phyloP scores from a whole-genome alignment of 1,284 basidiomycete species.

The Malassezia arunalokei region DNA sequence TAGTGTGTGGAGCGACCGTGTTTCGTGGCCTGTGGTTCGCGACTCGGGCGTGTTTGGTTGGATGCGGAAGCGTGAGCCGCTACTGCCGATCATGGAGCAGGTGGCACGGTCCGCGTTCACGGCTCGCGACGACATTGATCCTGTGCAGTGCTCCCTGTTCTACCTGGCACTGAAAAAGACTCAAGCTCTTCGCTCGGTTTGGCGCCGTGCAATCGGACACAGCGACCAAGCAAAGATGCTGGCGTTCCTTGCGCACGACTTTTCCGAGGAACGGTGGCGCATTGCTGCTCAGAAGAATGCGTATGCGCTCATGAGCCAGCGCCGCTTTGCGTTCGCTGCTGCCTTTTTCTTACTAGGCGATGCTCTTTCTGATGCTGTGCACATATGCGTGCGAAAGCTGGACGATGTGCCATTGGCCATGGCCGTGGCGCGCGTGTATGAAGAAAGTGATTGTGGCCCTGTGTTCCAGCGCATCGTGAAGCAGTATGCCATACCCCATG shows the following conservation, averaged over 20 bases:
- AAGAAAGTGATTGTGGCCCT: conserved; percentile 62
- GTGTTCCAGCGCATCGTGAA: conserved; percentile 61
- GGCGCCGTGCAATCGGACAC: conserved; percentile 89
- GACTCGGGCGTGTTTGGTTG: conserved; percentile 9
- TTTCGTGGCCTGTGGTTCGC: background rate
- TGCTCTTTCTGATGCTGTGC: conserved; percentile 77
- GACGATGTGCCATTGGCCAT: conserved; percentile 80
- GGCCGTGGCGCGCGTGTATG: conserved; percentile 71
- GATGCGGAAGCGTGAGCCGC: background rate
- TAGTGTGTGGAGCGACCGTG: background rate
- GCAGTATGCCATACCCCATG: conserved; percentile 65
- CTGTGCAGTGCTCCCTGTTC: conserved; percentile 72
- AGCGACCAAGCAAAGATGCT: conserved; percentile 80
- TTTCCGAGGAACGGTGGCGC: conserved; percentile 69
- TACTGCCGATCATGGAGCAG: conserved; percentile 52
- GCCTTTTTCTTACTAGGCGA: conserved; percentile 91
- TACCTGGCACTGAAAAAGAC: conserved; percentile 89
- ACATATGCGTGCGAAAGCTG: conserved; percentile 76
- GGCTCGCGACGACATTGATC: conserved; percentile 57
- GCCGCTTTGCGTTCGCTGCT: conserved; percentile 57
- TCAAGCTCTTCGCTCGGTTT: conserved; percentile 81
- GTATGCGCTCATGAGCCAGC: conserved; percentile 65
- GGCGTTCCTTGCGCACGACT: conserved; percentile 84
- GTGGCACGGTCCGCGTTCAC: conserved; percentile 87
- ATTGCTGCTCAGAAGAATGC: conserved; percentile 94